Evolutionary conservation across 345 rosid genomes (phyloP).

Genomic region (Theobroma cacao): DNA sequence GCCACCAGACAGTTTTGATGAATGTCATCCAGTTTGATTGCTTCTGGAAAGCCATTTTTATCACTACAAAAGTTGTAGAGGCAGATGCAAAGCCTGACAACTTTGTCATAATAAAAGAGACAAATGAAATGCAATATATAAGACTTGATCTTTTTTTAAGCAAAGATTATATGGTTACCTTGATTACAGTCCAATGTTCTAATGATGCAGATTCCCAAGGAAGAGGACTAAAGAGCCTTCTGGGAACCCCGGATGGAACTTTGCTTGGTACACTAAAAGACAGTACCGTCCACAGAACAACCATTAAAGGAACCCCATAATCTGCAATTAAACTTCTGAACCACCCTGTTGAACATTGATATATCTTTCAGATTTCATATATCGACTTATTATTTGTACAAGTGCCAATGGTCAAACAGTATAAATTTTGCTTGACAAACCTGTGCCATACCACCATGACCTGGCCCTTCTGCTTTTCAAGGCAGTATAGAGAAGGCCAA

Average conservation of each 20-base stretch:
- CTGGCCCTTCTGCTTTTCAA: conserved; percentile 75
- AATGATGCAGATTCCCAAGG: conserved; percentile 31
- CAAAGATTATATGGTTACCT: conserved; percentile 49
- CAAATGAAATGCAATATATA: neutral
- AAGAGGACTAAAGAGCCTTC: conserved; percentile 68
- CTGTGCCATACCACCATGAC: conserved; percentile 72
- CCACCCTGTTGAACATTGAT: conserved; percentile 34
- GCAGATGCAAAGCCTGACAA: neutral
- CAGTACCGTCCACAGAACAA: conserved; percentile 68
- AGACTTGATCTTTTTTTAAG: neutral
- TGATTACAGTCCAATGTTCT: conserved; percentile 69
- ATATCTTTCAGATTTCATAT: conserved; percentile 5
- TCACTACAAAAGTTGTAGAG: neutral
- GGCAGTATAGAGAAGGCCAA: conserved; percentile 62
- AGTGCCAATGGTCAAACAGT: neutral
- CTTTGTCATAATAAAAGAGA: neutral
- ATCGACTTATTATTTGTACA: neutral
- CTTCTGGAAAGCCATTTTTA: neutral
- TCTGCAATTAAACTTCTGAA: conserved; percentile 71
- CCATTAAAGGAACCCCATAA: conserved; percentile 88
- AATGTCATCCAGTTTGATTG: neutral
- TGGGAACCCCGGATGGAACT: conserved; percentile 72
- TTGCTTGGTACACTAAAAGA: conserved; percentile 45
- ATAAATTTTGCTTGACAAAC: conserved; percentile 27
- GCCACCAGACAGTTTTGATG: no score